Evolutionary conservation across 495 filamentous ascomycete genomes (phyloP), one percentile per base, ranked within the genome.

Genomic region (Aspergillus cavernicola): DNA sequence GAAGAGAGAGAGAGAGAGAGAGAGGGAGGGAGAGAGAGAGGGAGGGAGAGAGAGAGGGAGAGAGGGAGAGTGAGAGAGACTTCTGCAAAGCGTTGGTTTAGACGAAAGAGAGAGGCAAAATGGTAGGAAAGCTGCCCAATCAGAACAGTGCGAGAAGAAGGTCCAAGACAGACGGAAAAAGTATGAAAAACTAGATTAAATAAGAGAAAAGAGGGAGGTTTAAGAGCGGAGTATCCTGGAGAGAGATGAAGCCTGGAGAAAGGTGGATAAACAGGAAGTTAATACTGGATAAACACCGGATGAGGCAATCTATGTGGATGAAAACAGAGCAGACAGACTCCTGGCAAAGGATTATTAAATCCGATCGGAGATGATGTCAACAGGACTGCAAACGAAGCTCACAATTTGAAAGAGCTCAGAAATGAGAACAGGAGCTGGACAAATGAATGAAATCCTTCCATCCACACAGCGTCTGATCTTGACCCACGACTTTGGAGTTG

Each of bases 51-150:
- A n/a, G n/a, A n/a, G n/a, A n/a, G n/a, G n/a, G n/a, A n/a, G n/a
- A n/a, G n/a, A n/a, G n/a, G n/a, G n/a, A n/a, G n/a, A n/a, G n/a
- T n/a, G 9, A 53, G 9, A 39, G 22, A 28, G 20, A 44, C 4
- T 32, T 26, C 32, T 19, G 7, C n/a, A 35, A 46, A 32, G 29
- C 5, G 43, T 22, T 46, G 29, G 23, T 47, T 37, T 20, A 52
- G 47, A 15, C 39, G 42, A 29, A 19, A 31, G 40, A 49, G 45
- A 9, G 5, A 50, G 23, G 26, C 23, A 22, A 18, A 46, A 49
- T 50, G 36, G n/a, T 12, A 31, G 37, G 28, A 29, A 50, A 53
- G 37, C 50, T 3, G 40, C 50, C 50, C 50, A 45, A 41, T 45
- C 37, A 45, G 39, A 36, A 28, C n/a, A n/a, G n/a, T n/a, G n/a